phyloP scores from a whole-genome alignment of 495 filamentous ascomycete genomes.

The Pseudomonodictys pantanalensis region DNA sequence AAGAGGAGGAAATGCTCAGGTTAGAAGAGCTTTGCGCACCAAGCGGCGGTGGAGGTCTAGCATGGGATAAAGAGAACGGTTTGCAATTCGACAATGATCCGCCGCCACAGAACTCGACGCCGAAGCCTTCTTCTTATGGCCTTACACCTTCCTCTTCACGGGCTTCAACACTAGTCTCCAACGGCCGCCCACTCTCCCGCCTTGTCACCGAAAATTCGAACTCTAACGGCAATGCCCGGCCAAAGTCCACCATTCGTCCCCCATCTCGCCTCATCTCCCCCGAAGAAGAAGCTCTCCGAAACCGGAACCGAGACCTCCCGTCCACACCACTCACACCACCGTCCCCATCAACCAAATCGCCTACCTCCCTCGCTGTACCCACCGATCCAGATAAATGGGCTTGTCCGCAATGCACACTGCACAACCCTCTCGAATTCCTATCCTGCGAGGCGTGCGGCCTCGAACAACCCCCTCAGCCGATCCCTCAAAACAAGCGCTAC shows the following conservation, averaged over 20 bases:
- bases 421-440: slow-evolving; percentile 66
- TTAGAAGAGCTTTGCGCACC: slow-evolving; percentile 49
- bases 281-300: slow-evolving; percentile 24
- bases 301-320: too few relatives aligned
- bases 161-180: slow-evolving; percentile 9
- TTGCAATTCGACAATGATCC: slow-evolving; percentile 57
- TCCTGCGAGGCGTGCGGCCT: slow-evolving; percentile 76
- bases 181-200: slow-evolving; percentile 30
- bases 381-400: slow-evolving; percentile 56
- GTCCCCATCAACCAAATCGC: slow-evolving; percentile 24
- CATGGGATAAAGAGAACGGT: slow-evolving; percentile 48
- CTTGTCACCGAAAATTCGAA: slow-evolving; percentile 35
- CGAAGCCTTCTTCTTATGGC: too few relatives aligned
- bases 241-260: slow-evolving; percentile 24
- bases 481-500: slow-evolving; percentile 23
- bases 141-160: slow-evolving; percentile 6
- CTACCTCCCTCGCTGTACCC: not conserved
- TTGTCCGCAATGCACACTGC: slow-evolving; percentile 78
- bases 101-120: slow-evolving; percentile 14
- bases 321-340: slow-evolving; percentile 5
- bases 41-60: slow-evolving; percentile 35
- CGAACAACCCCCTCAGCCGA: slow-evolving; percentile 54
- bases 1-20: slow-evolving; percentile 75
- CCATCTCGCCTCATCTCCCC: slow-evolving; percentile 35
- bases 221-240: slow-evolving; percentile 22